Evolutionary conservation across 1,284 basidiomycete genomes (phyloP), one percentile per base, ranked within the genome.

Genomic region (Paramarasmius palmivorus): DNA sequence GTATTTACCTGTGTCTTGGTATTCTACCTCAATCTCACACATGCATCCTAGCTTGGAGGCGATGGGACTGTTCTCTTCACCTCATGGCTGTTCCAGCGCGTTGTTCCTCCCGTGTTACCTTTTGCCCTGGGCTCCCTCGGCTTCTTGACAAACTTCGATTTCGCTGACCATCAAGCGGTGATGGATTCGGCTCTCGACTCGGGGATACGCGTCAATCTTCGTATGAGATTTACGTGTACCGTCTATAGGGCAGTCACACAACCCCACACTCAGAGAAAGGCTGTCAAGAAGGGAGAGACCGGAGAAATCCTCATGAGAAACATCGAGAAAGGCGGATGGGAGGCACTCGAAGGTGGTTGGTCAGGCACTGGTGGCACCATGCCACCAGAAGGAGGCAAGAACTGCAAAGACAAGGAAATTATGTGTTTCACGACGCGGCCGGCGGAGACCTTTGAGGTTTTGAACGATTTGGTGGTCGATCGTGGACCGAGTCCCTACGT

Each of bases 41-140:
- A 29, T 54, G 2, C 25, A 29, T 36, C 32, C 39, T 57, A 95
- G 90, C 88, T 97, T 56, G 97, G 97, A 42, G 97, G 97, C 15
- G 97, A 99, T 68, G 97, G 97, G 10, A 99, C 97, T 0, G 96
- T 99, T 1, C 82, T 99, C 19, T 99, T 98, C 75, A 98, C 97
- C 4, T 99, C 97, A 3, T 99, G 97, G 97, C 79, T 99, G 34
- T 99, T 99, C 79, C 97, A 99, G 68, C 86, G 88, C 59, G 94
- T 98, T 65, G 97, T 99, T 10, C 97, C 97, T 10, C 97, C 97
- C 4, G 94, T 99, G 36, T 84, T 99, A 23, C 90, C 97, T 0
- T 99, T 99, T 69, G 95, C 97, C 0, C 83, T 99, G n/a, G 97
- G 97, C 40, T 99, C 96, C 8, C 84, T 99, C 20, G 97, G 97